Base-by-base conservation (phyloP, 345 rosid genomes). In the Odontarrhena argentea region DNA sequence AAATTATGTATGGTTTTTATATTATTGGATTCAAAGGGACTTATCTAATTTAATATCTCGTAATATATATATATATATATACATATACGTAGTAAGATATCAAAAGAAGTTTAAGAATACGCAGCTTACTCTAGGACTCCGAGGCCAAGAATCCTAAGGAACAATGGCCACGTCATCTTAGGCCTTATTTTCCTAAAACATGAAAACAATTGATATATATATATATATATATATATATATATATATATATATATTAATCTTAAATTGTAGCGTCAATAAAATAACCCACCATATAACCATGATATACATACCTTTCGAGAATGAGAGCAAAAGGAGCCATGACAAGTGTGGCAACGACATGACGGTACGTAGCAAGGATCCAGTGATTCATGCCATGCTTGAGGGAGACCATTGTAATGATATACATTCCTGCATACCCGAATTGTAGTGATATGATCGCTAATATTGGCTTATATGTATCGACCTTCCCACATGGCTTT, bases 401-500 rank as follows among this genome's bases (percentile, higher is more conserved):
- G 13, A 93, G 50, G 24, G 96, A 82, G 55, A 93, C 82, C 85
- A 83, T 76, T 32, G 85, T 54, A 28, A 93, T 71, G 26, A 93
- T 80, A 63, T 85, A 90, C 96, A 93, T 82, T 70, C 98, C 98
- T 13, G 97, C 84, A 55, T 77, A 93, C 11, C 98, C 98, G 68
- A 93, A 90, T 47, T 93, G 97, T 43, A 93, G 79, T 44, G 84
- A 88, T 63, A 88, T 48, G 9, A 93, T 88, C 3, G 92, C 96
- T 63, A 90, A n/a, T 72, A 80, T 88, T 28, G 96, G 96, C 53
- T 92, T 92, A 38, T 57, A 8, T 46, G 78, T 87, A 44, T 65
- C 74, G 8, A 81, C 3, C 14, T 36, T 71, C 3, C 73, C 69
- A 61, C 55, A 2, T 61, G 62, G 59, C 35, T 61, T 67, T 11